Base-by-base conservation (phyloP, 148 eudicot species). In the Suaeda aralocaspica region DNA sequence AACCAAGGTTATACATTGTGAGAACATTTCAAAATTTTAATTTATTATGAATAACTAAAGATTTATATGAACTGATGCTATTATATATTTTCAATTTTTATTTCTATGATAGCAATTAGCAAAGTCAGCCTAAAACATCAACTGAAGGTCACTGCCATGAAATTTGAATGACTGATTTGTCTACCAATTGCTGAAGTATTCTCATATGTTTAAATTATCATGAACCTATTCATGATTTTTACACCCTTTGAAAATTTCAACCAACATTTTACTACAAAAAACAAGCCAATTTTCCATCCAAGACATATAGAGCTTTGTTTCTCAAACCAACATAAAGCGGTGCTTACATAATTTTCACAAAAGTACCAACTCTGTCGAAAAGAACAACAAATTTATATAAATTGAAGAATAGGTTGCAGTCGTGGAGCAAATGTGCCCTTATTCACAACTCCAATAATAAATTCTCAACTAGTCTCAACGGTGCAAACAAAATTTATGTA, bases 401-500 rank as follows among this genome's bases (percentile, higher is more conserved):
- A 71, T 41, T 39, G 62, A 69, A 55, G 45, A 71, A 71, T 71
- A 12, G 46, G 25, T 71, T 61, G 46, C 67, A 71, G 55, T 49
- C n/a, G 45, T 31, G 49, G 67, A 61, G 74, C 74, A 60, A 71
- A 60, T 71, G 74, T 46, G 67, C 74, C 67, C 74, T 71, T 71
- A 46, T 44, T 71, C 46, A 34, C 67, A 49, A 33, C 15, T 59
- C 48, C 22, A 45, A 60, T 49, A 29, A 60, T 61, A 30, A 21
- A 6, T 22, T 68, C 46, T 1, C 48, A 34, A 65, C 22, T 5
- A 67, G 71, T 59, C 45, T 61, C 59, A 59, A 59, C 74, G 16
- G 42, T 45, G 59, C 29, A 60, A 26, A 30, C 4, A 11, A 39
- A 9, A 18, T 4, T 30, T 31, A 41, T 11, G 12, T 3, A 36